Evolutionary conservation across 1,139 yeast genomes (phyloP).

Genomic region (Candida freyschussii): DNA sequence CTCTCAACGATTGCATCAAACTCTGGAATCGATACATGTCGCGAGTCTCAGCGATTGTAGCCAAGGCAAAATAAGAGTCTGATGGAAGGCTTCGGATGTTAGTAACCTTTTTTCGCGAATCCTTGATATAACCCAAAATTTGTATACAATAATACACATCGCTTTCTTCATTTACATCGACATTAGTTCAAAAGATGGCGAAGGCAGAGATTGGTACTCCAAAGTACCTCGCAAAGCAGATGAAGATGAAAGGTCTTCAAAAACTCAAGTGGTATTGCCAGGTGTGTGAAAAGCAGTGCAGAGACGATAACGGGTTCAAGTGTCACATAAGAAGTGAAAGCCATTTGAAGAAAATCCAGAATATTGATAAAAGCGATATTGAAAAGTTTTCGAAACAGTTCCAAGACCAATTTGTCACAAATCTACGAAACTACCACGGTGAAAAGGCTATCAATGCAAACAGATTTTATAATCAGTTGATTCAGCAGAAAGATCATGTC

Average conservation of each 20-base stretch:
- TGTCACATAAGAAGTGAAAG: slow-evolving; percentile 78
- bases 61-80: too few species aligned
- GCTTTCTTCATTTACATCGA: too few species aligned
- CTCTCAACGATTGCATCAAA: too few species aligned
- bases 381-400: slow-evolving; percentile 59
- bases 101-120: too few species aligned
- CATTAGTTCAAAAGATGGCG: slow-evolving; percentile 40
- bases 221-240: slow-evolving; percentile 70
- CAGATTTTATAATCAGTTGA: slow-evolving; percentile 84
- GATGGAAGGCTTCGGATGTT: too few species aligned
- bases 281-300: slow-evolving; percentile 84
- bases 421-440: slow-evolving; percentile 68
- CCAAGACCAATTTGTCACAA: slow-evolving; percentile 57
- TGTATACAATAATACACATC: too few species aligned
- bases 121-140: too few species aligned
- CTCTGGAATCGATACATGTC: too few species aligned
- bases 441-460: slow-evolving; percentile 78
- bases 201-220: slow-evolving; percentile 77
- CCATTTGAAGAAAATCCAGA: slow-evolving; percentile 57
- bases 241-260: slow-evolving; percentile 82
- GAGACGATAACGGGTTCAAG: slow-evolving; percentile 93
- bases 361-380: slow-evolving; percentile 42
- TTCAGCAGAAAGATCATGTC: slow-evolving; percentile 72
- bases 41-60: too few species aligned
- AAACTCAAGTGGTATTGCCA: slow-evolving; percentile 87